Conservation (phyloP, 225 moss, liverwort and hornwort species). For the Pleurozium schreberi region DNA sequence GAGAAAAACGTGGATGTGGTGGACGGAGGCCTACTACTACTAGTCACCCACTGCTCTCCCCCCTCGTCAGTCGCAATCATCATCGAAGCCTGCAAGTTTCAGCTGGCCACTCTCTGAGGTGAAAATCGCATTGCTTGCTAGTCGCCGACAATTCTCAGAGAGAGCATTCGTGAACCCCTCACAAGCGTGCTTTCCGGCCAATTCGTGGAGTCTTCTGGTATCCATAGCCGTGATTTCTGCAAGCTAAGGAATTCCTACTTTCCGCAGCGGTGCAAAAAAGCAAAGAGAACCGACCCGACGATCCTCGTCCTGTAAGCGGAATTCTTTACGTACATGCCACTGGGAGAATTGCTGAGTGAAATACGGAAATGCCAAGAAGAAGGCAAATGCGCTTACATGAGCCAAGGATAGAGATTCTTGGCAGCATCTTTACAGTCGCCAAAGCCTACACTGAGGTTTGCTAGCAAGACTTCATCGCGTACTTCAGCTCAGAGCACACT, state of each 20-base stretch:
- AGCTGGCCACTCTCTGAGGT: neutral
- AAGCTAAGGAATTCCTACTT: neutral
- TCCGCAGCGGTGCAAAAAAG: neutral
- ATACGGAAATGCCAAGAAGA: constrained; percentile 12
- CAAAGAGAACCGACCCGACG: neutral
- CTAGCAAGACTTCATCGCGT: neutral
- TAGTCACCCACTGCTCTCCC: neutral
- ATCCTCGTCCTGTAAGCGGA: neutral
- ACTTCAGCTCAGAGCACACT: neutral
- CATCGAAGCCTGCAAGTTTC: constrained; percentile 21
- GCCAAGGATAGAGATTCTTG: constrained; percentile 7
- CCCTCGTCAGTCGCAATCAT: constrained; percentile 10
- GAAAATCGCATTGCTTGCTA: neutral
- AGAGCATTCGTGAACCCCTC: neutral
- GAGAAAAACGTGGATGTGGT: neutral
- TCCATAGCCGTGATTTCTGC: neutral
- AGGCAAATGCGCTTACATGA: neutral
- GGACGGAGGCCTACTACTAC: neutral
- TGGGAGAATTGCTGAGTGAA: neutral
- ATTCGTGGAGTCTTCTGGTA: neutral
- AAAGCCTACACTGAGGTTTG: neutral
- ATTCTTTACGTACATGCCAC: neutral
- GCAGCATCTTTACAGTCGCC: neutral
- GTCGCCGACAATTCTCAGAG: neutral
- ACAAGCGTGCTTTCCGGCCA: neutral